Evolutionary conservation across 2,329 filamentous ascomycete species (phyloP).

Genomic region (Zopfia rhizophila): DNA sequence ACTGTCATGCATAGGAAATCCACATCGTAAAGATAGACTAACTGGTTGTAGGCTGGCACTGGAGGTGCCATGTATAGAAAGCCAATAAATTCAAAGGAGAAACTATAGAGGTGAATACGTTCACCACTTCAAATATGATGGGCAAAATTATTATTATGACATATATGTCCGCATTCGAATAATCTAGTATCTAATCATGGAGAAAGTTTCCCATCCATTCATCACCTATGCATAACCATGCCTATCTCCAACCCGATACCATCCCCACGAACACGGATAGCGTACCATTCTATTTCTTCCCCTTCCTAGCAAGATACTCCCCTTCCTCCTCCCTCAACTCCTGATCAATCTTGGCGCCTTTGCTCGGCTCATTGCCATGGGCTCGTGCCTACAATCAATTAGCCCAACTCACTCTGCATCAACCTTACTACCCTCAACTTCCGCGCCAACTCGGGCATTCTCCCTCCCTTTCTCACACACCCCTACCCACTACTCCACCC

Average conservation of each 20-base stretch:
- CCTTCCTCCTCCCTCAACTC: slow-evolving; percentile 75
- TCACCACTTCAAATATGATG: too few relatives aligned
- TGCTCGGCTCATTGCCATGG: slow-evolving; percentile 79
- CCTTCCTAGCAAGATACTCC: slow-evolving; percentile 70
- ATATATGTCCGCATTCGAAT: too few relatives aligned
- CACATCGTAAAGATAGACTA: slow-evolving; percentile 23
- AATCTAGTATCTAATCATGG: too few relatives aligned
- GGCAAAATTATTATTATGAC: too few relatives aligned
- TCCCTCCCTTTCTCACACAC: too few relatives aligned
- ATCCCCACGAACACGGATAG: too few relatives aligned
- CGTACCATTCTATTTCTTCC: slow-evolving; percentile 41
- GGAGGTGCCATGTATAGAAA: slow-evolving; percentile 30
- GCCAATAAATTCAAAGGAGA: slow-evolving; percentile 11
- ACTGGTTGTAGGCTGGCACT: slow-evolving; percentile 21
- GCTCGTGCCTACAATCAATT: slow-evolving; percentile 60
- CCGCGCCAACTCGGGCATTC: too few relatives aligned
- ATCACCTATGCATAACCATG: too few relatives aligned
- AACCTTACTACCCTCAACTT: too few relatives aligned
- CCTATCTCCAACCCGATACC: too few relatives aligned
- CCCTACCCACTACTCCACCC: neutral
- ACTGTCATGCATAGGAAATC: slow-evolving; percentile 50
- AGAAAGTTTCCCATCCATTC: too few relatives aligned
- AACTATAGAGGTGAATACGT: slow-evolving; percentile 10
- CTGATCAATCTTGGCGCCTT: slow-evolving; percentile 77
- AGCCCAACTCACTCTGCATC: too few relatives aligned